A percentile compares a stretch with the other conserved stretches of the same genome.
Evolutionary conservation across 176 grass and related monocot species (phyloP).

Genomic region (Secale cereale): DNA sequence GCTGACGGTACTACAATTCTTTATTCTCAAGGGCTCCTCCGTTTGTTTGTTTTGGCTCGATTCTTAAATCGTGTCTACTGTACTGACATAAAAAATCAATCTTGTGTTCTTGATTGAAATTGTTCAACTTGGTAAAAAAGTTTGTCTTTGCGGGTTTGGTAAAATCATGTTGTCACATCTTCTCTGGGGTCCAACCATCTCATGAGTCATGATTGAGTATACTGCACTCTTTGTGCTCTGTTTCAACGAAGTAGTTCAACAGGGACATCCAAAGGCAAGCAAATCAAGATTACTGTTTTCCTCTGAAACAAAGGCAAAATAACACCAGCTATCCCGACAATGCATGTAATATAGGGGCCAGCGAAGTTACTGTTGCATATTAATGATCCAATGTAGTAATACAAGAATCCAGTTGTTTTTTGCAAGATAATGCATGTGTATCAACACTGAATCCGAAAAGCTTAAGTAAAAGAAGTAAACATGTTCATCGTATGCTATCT

Average conservation of each 20-base stretch:
- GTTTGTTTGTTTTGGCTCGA: no score
- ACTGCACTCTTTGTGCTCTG: not conserved
- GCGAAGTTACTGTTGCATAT: no score
- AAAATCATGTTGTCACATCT: not conserved
- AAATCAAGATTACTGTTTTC: no score
- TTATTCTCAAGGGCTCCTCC: not conserved
- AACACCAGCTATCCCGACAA: no score
- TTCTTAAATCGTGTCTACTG: not conserved
- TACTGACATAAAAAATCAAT: not conserved
- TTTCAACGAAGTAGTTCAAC: no score
- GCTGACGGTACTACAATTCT: not conserved
- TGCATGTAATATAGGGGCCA: no score
- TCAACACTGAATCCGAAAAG: not conserved
- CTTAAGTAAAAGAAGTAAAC: conserved; percentile 2
- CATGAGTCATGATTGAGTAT: not conserved
- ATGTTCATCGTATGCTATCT: not conserved
- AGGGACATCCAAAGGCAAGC: no score
- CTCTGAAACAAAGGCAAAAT: no score
- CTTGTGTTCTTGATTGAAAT: not conserved
- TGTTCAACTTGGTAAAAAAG: not conserved
- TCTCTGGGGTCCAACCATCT: not conserved
- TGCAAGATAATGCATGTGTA: not conserved
- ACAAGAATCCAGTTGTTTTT: not conserved
- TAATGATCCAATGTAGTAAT: no score
- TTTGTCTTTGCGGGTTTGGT: not conserved